Evolutionary conservation across 345 rosid genomes (phyloP).

Genomic region (Dipteronia dyeriana): DNA sequence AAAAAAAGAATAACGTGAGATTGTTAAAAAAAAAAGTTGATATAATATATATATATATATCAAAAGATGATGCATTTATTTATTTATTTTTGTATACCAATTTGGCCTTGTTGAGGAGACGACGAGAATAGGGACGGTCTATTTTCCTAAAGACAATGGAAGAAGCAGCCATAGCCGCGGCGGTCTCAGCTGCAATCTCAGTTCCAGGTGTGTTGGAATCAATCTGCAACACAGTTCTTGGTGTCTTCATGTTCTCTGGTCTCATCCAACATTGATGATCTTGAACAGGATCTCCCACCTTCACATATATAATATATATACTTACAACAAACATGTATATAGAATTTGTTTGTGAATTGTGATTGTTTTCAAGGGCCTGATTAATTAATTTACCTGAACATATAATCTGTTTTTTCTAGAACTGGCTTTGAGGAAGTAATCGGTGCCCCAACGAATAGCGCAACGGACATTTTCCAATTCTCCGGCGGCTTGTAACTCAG

Average conservation of each 20-base stretch:
- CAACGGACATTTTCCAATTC: slow-evolving; percentile 49
- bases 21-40: no score
- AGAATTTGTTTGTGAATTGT: no score
- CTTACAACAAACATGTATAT: no score
- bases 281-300: slow-evolving; percentile 76
- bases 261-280: slow-evolving; percentile 88
- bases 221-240: slow-evolving; percentile 69
- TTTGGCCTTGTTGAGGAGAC: slow-evolving; percentile 87
- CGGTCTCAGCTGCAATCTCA: slow-evolving; percentile 82
- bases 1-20: no score
- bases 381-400: slow-evolving; percentile 54
- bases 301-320: background rate
- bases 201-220: slow-evolving; percentile 58
- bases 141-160: slow-evolving; percentile 59
- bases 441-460: slow-evolving; percentile 91
- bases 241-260: slow-evolving; percentile 78
- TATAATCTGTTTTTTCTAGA: slow-evolving; percentile 45
- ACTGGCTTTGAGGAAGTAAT: slow-evolving; percentile 76
- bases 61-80: background rate
- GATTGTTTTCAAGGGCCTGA: slow-evolving; percentile 5
- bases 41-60: background rate
- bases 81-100: slow-evolving; percentile 27
- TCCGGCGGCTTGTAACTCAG: slow-evolving; percentile 51
- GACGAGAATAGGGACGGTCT: slow-evolving; percentile 55
- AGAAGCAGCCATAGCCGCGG: slow-evolving; percentile 84